Conservation (phyloP, 2,329 filamentous ascomycete genomes). For the Leptographium flavum region DNA sequence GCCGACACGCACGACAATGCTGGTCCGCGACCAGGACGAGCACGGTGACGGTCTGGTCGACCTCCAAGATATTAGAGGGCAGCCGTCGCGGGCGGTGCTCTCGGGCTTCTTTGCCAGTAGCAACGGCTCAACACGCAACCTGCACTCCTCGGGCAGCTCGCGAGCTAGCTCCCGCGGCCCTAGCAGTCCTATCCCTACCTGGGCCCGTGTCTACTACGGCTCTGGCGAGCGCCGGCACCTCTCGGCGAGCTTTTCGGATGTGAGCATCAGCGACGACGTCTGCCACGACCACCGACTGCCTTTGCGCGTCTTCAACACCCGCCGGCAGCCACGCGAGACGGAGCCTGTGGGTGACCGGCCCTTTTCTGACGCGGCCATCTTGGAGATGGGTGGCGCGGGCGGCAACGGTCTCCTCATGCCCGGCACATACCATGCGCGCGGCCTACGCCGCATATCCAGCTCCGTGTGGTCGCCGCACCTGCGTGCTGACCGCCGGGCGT, state of each 20-base stretch:
- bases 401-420: not conserved
- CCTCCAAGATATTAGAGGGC: conserved; percentile 36
- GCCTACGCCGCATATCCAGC: conserved; percentile 34
- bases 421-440: conserved; percentile 8
- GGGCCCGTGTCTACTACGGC: conserved; percentile 57
- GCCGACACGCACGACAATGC: conserved; percentile 17
- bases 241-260: conserved; percentile 27
- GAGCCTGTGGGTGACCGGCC: conserved; percentile 7
- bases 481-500: conserved; percentile 44
- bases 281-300: conserved; percentile 33
- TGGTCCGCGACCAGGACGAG: conserved; percentile 44
- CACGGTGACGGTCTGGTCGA: conserved; percentile 50
- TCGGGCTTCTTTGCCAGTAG: conserved; percentile 32
- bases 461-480: conserved; percentile 64
- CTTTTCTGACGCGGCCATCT: conserved; percentile 21
- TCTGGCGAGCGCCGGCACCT: conserved; percentile 46
- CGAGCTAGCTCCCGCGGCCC: conserved; percentile 24
- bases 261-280: conserved; percentile 18
- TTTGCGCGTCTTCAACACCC: conserved; percentile 28
- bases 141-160: conserved; percentile 33
- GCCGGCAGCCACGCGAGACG: conserved; percentile 24
- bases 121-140: conserved; percentile 28
- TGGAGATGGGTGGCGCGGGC: conserved; percentile 23
- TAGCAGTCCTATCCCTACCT: conserved; percentile 31
- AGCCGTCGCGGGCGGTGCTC: conserved; percentile 36